These are phyloP conservation scores for Penicillium bialowiezense DNA, from an alignment of 495 filamentous ascomycete species.

Conservation along the genomic window DNA sequence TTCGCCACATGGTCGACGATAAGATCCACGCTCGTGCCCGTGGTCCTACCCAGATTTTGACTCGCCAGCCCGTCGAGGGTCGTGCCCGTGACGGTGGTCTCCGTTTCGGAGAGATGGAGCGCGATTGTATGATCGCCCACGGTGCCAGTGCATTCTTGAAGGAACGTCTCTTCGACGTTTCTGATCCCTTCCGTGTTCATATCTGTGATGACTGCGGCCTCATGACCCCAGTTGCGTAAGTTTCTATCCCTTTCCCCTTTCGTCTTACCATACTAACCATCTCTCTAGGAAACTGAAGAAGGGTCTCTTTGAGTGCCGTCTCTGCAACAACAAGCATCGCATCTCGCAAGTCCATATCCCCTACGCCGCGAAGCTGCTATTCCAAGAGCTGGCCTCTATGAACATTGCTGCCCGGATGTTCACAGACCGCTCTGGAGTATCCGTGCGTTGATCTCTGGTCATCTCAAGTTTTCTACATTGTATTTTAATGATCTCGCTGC, in stretches of 20 bases:
- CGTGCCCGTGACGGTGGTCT: slow-evolving; percentile 96
- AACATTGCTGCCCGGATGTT: slow-evolving; percentile 98
- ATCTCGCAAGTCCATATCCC: slow-evolving; percentile 97
- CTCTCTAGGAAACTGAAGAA: slow-evolving; percentile 81
- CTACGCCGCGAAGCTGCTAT: slow-evolving; percentile 96
- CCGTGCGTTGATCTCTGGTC: slow-evolving; percentile 35
- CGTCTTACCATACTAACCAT: slow-evolving; percentile 20
- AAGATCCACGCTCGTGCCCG: slow-evolving; percentile 98
- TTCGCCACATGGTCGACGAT: slow-evolving; percentile 99
- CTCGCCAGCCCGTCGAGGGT: slow-evolving; percentile 97
- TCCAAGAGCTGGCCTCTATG: slow-evolving; percentile 97
- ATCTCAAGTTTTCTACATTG: slow-evolving; percentile 12
- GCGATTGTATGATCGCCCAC: slow-evolving; percentile 99
- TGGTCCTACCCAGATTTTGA: slow-evolving; percentile 95
- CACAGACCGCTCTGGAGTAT: slow-evolving; percentile 61
- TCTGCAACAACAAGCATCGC: slow-evolving; percentile 97
- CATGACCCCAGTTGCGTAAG: slow-evolving; percentile 99
- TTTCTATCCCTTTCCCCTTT: slow-evolving; percentile 22
- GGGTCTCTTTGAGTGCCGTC: slow-evolving; percentile 90
- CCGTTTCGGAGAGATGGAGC: slow-evolving; percentile 99
- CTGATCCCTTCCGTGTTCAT: slow-evolving; percentile 96
- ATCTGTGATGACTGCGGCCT: slow-evolving; percentile 98
- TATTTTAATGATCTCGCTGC: slow-evolving; percentile 29
- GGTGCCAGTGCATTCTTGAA: slow-evolving; percentile 95
- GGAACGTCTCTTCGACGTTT: slow-evolving; percentile 94